Percentiles rank a stretch among this genome's conserved stretches.
phyloP scores from a whole-genome alignment of 495 filamentous ascomycete genomes.

The Hyaloscypha bicolor region DNA sequence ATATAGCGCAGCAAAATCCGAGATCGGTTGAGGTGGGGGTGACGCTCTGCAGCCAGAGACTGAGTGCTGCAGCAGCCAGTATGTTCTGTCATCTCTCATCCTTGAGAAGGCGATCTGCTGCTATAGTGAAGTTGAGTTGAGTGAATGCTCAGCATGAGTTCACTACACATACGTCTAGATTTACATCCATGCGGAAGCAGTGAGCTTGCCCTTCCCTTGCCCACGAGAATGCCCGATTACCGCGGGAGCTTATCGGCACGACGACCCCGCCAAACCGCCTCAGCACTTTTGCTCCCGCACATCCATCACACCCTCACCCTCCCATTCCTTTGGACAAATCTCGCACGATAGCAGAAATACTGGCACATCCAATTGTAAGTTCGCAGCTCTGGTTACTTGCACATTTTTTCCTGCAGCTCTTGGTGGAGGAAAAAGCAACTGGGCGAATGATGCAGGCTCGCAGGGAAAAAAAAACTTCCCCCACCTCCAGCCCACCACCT shows the following conservation, averaged over 20 bases:
- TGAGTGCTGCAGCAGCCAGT: too few relatives aligned
- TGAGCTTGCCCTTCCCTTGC: too few relatives aligned
- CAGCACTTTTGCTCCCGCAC: neutral
- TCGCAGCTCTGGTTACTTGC: neutral
- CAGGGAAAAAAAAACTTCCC: conserved; percentile 1
- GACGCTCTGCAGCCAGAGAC: too few relatives aligned
- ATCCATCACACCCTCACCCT: neutral
- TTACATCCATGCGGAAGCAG: too few relatives aligned
- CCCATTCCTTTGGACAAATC: neutral
- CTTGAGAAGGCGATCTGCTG: too few relatives aligned
- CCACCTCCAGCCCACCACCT: conserved; percentile 6
- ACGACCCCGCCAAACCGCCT: neutral
- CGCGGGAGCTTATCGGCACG: neutral
- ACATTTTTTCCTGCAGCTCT: conserved; percentile 2
- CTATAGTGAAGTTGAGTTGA: too few relatives aligned
- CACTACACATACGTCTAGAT: too few relatives aligned
- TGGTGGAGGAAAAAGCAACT: neutral
- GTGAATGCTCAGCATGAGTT: too few relatives aligned
- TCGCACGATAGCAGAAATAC: neutral
- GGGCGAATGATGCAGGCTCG: neutral
- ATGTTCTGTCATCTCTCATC: too few relatives aligned
- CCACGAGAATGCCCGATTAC: neutral
- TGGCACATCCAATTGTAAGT: neutral
- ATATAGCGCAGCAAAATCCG: too few relatives aligned
- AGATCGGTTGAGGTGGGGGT: too few relatives aligned